phyloP scores from a whole-genome alignment of 805 yeast genomes.

The Lachancea mirantina region DNA sequence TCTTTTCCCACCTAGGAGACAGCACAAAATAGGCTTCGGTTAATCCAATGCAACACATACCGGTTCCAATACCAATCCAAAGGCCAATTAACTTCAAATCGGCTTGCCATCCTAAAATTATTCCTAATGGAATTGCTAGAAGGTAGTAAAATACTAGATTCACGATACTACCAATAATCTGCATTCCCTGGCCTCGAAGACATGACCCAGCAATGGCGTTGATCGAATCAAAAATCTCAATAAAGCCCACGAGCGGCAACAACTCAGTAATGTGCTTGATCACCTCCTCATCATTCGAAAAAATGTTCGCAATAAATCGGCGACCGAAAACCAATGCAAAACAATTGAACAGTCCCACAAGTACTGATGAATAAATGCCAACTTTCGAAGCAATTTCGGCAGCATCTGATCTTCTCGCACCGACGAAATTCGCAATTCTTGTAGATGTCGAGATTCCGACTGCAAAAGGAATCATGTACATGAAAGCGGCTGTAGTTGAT shows the following conservation, averaged over 20 bases:
- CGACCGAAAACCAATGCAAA: constrained; percentile 42
- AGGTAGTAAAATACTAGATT: constrained; percentile 63
- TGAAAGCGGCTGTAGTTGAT: constrained; percentile 55
- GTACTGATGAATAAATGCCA: constrained; percentile 37
- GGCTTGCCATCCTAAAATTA: constrained; percentile 44
- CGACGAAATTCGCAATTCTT: constrained; percentile 65
- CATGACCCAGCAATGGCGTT: constrained; percentile 76
- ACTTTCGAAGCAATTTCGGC: constrained; percentile 43
- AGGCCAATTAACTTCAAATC: constrained; percentile 52
- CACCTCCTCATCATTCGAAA: constrained; percentile 56
- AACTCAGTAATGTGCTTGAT: constrained; percentile 42
- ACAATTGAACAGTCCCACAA: constrained; percentile 48
- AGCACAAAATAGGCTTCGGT: constrained; percentile 44
- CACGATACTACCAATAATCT: constrained; percentile 65
- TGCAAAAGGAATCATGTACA: constrained; percentile 72
- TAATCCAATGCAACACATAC: constrained; percentile 42
- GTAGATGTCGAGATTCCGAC: constrained; percentile 65
- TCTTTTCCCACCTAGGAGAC: constrained; percentile 47
- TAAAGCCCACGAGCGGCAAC: constrained; percentile 55
- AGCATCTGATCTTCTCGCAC: constrained; percentile 43
- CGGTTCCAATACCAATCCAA: constrained; percentile 71
- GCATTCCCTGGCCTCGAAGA: constrained; percentile 81
- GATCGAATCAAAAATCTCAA: constrained; percentile 64
- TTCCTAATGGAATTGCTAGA: constrained; percentile 67
- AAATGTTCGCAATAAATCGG: constrained; percentile 45